Percentiles rank a stretch among this genome's conserved stretches.
Conservation (phyloP, 202 grass and related monocot species). For the Panicum virgatum region DNA sequence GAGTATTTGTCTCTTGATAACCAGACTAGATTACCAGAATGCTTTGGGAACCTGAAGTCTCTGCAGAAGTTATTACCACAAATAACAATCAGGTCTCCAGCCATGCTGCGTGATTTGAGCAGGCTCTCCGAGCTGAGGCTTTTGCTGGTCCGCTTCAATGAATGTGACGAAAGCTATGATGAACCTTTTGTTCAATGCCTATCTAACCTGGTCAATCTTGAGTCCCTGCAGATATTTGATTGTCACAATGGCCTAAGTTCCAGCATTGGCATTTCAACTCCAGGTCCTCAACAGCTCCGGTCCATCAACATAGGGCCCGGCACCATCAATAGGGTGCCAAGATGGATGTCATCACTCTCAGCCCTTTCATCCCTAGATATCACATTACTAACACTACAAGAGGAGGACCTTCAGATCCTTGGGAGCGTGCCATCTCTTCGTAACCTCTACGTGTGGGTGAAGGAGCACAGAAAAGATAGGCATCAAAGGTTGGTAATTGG, state of each 20-base stretch:
- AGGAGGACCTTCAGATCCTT: constrained; percentile 18
- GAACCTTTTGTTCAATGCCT: neutral
- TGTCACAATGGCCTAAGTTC: neutral
- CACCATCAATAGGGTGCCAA: neutral
- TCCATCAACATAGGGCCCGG: neutral
- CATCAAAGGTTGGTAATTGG: neutral
- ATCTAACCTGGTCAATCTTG: neutral
- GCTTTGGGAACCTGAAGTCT: neutral
- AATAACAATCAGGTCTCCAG: neutral
- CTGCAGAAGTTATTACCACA: neutral
- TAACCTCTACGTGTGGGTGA: neutral
- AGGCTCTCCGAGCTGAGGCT: neutral
- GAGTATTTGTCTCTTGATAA: neutral
- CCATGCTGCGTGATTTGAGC: neutral
- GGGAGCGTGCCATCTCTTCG: neutral
- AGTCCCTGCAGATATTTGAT: neutral
- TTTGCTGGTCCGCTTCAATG: neutral
- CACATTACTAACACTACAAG: neutral
- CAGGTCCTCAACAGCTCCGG: neutral
- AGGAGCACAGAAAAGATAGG: neutral
- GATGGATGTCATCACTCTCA: neutral
- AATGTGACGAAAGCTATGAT: neutral
- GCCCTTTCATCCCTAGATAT: neutral
- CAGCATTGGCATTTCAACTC: neutral
- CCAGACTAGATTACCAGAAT: neutral